Conservation (phyloP, 2,329 filamentous ascomycete genomes). For the Venturia asperata region DNA sequence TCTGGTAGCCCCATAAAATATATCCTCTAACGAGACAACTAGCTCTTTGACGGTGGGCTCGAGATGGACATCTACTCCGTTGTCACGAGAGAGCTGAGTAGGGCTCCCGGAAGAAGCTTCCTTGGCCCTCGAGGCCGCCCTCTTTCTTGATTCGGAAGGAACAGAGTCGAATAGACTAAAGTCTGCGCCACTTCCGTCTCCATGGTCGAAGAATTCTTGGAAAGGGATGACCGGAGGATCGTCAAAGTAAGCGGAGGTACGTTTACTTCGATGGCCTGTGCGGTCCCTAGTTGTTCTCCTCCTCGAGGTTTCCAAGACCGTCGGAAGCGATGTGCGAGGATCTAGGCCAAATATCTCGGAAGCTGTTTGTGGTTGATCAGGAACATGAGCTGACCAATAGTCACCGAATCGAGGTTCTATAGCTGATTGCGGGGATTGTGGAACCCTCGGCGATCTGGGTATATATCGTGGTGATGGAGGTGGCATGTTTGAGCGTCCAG, state of each 20-base stretch:
- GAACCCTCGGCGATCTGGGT: slow-evolving; percentile 2
- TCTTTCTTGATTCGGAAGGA: slow-evolving; percentile 2
- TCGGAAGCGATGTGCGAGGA: slow-evolving; percentile 18
- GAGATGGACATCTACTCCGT: background rate
- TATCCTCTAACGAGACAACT: slow-evolving; percentile 14
- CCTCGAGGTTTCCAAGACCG: slow-evolving; percentile 14
- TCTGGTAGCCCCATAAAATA: slow-evolving; percentile 13
- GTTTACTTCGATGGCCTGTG: slow-evolving; percentile 4
- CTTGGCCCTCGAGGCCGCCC: slow-evolving; percentile 12
- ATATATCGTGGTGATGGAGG: background rate
- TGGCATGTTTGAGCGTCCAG: background rate
- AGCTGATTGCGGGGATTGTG: slow-evolving; percentile 8
- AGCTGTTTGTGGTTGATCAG: slow-evolving; percentile 12
- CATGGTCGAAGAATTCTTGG: slow-evolving; percentile 16
- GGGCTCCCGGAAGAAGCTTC: slow-evolving; percentile 5
- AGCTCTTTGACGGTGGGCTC: slow-evolving; percentile 14
- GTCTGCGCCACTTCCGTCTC: slow-evolving; percentile 11
- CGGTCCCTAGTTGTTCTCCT: background rate
- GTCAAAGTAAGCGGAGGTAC: slow-evolving; percentile 6
- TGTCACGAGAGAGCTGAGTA: background rate
- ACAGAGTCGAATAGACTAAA: slow-evolving; percentile 16
- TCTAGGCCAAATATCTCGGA: slow-evolving; percentile 15
- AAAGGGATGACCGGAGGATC: slow-evolving; percentile 7
- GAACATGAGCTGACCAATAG: slow-evolving; percentile 1
- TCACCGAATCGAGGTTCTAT: slow-evolving; percentile 8